phyloP scores from a whole-genome alignment of 495 filamentous ascomycete genomes.

The Hyaloscypha hepaticicola region DNA sequence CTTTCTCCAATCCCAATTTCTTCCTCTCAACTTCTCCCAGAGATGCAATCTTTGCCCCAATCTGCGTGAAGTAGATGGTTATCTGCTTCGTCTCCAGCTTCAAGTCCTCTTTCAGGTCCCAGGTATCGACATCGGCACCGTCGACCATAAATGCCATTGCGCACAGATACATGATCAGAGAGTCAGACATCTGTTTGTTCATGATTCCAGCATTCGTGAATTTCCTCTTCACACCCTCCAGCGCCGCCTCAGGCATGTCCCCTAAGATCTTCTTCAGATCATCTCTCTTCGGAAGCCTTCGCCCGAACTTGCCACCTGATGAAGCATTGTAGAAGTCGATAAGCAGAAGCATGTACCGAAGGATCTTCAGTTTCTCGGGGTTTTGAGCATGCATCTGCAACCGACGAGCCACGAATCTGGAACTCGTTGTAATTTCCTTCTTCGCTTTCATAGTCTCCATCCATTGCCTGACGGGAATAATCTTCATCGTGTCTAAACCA shows the following conservation, averaged over 20 bases:
- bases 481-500: constrained; percentile 54
- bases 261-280: constrained; percentile 46
- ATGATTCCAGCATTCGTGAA: constrained; percentile 63
- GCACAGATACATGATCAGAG: constrained; percentile 68
- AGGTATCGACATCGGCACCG: constrained; percentile 73
- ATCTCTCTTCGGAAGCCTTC: constrained; percentile 44
- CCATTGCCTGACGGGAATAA: constrained; percentile 73
- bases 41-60: constrained; percentile 66
- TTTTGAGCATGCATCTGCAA: constrained; percentile 52
- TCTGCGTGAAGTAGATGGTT: constrained; percentile 70
- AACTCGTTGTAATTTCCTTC: constrained; percentile 52
- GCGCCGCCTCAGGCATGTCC: constrained; percentile 57
- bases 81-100: constrained; percentile 66
- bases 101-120: constrained; percentile 75
- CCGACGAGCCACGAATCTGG: constrained; percentile 66
- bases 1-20: constrained; percentile 52
- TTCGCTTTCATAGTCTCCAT: constrained; percentile 60
- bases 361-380: constrained; percentile 55
- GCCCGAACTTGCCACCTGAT: constrained; percentile 38
- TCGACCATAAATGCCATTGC: constrained; percentile 69
- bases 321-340: constrained; percentile 56
- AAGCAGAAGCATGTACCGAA: constrained; percentile 66
- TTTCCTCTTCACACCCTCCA: constrained; percentile 65
- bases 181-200: constrained; percentile 60
- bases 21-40: constrained; percentile 49